Percentiles rank a stretch among this genome's conserved stretches.
These are phyloP conservation scores for Trichoderma polysporum DNA, from an alignment of 2,329 filamentous ascomycete genomes.

Conservation along the genomic window DNA sequence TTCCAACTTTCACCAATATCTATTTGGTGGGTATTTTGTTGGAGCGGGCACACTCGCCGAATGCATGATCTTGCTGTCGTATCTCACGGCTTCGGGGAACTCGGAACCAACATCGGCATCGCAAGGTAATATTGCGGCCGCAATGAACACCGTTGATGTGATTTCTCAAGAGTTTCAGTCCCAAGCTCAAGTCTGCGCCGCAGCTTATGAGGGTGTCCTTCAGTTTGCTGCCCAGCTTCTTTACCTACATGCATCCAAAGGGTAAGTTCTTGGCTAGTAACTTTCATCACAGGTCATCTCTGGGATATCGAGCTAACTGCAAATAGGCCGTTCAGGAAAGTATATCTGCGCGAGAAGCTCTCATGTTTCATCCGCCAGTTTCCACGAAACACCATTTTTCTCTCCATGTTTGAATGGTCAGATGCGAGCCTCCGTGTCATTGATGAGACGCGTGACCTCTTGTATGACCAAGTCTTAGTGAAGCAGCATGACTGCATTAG, in stretches of 20 bases:
- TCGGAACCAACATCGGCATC: slow-evolving; percentile 44
- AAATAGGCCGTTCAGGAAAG: slow-evolving; percentile 63
- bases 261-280: slow-evolving; percentile 39
- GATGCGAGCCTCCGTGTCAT: slow-evolving; percentile 70
- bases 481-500: slow-evolving; percentile 42
- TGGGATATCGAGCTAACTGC: slow-evolving; percentile 24
- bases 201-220: slow-evolving; percentile 62
- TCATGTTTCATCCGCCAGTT: slow-evolving; percentile 61
- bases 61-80: slow-evolving; percentile 64
- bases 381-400: slow-evolving; percentile 74
- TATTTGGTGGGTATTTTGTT: slow-evolving; percentile 50
- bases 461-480: slow-evolving; percentile 53
- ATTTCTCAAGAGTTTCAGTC: slow-evolving; percentile 46
- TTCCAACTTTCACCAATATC: slow-evolving; percentile 53
- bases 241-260: slow-evolving; percentile 61
- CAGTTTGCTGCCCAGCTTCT: slow-evolving; percentile 68
- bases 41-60: slow-evolving; percentile 59
- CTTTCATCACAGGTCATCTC: not conserved
- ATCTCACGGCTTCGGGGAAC: slow-evolving; percentile 51
- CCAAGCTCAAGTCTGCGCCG: slow-evolving; percentile 34
- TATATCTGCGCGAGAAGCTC: slow-evolving; percentile 62
- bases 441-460: slow-evolving; percentile 70
- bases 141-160: slow-evolving; percentile 42
- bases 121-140: slow-evolving; percentile 58
- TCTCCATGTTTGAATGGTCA: slow-evolving; percentile 71